A percentile compares a stretch with the other conserved stretches of the same genome.
phyloP scores from a whole-genome alignment of 1,284 basidiomycete species.

The Phellinidium pouzarii region DNA sequence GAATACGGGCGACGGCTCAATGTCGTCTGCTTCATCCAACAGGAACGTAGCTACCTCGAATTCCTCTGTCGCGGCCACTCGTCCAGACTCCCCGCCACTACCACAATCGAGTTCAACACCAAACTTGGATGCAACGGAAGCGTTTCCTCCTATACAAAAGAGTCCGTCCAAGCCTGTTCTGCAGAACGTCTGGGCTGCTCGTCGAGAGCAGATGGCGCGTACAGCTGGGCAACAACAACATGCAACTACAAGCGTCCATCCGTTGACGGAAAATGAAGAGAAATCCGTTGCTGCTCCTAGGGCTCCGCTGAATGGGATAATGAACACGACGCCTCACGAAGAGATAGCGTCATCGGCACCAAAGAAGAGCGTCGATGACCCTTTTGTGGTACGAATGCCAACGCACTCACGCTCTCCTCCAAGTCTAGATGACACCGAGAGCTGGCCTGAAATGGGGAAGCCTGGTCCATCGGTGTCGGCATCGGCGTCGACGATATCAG shows the following conservation, averaged over 20 bases:
- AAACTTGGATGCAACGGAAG: neutral
- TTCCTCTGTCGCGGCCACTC: conserved; percentile 10
- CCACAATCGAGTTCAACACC: conserved; percentile 18
- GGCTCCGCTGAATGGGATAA: conserved; percentile 15
- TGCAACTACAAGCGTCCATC: conserved; percentile 1
- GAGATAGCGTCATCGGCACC: conserved; percentile 3
- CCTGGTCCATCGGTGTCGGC: conserved; percentile 19
- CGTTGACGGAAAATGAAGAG: neutral
- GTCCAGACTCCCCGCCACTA: conserved; percentile 19
- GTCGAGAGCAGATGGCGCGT: conserved; percentile 42
- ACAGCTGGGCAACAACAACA: conserved; percentile 5
- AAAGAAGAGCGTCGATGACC: conserved; percentile 28
- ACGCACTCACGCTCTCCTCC: conserved; percentile 24
- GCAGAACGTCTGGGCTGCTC: conserved; percentile 44
- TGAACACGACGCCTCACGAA: neutral
- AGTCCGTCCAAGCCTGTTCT: conserved; percentile 25
- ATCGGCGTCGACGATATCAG: conserved; percentile 18
- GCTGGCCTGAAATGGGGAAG: conserved; percentile 46
- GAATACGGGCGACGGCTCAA: conserved; percentile 11
- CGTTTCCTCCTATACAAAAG: conserved; percentile 8
- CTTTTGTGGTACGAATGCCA: conserved; percentile 38
- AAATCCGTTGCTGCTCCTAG: conserved; percentile 13
- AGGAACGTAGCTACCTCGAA: conserved; percentile 14
- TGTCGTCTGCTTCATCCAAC: conserved; percentile 21
- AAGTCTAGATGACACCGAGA: conserved; percentile 32